Percentiles rank a stretch among this genome's conserved stretches.
These are phyloP conservation scores for Hanseniaspora sp. DNA, from an alignment of 1,139 yeast species.

Conservation along the genomic window DNA sequence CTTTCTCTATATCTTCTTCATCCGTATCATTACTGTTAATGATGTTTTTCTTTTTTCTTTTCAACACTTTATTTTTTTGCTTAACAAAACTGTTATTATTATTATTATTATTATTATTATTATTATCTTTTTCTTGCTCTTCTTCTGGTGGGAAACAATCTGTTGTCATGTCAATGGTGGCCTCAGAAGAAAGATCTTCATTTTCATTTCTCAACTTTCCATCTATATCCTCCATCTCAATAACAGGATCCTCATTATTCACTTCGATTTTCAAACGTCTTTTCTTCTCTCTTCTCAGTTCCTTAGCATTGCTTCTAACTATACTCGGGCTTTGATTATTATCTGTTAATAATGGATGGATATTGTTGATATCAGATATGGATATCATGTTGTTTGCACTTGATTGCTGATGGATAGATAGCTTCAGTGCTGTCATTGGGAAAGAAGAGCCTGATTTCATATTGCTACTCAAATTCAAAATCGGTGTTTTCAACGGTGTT, in stretches of 20 bases:
- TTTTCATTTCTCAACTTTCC: background rate
- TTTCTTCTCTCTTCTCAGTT: conserved; percentile 3
- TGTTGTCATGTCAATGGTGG: background rate
- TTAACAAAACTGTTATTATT: background rate
- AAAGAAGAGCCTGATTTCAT: background rate
- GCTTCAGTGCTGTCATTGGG: background rate
- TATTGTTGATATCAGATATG: background rate
- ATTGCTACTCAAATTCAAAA: background rate
- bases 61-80: background rate
- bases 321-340: conserved; percentile 9
- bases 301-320: background rate
- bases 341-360: background rate
- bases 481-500: conserved; percentile 11
- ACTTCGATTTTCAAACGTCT: conserved; percentile 12
- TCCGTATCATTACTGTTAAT: background rate
- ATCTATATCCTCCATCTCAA: background rate
- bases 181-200: conserved; percentile 7
- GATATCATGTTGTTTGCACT: conserved; percentile 1
- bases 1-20: background rate
- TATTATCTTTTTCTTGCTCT: background rate
- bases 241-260: background rate
- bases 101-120: background rate
- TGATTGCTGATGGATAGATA: conserved; percentile 6
- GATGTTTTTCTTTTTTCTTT: background rate
- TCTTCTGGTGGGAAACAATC: background rate